Percentiles rank a stretch among this genome's conserved stretches.
Conservation (phyloP, 495 filamentous ascomycete genomes). For the Penicillium bialowiezense region DNA sequence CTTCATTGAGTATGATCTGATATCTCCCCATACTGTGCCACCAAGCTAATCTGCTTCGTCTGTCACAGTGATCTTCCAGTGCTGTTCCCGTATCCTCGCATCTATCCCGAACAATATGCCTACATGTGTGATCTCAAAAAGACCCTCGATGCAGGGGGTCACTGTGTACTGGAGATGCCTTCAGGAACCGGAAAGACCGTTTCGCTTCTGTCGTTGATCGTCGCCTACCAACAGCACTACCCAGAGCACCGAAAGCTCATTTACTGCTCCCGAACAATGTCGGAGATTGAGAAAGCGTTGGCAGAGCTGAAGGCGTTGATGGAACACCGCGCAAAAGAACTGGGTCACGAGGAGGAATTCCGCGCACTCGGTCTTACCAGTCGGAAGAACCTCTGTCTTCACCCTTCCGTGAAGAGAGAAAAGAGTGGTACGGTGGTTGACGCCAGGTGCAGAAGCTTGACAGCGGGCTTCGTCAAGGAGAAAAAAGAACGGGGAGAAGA, state of each 20-base stretch:
- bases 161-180: slow-evolving; percentile 99
- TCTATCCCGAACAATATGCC: slow-evolving; percentile 98
- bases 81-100: slow-evolving; percentile 94
- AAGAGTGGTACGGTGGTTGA: slow-evolving; percentile 94
- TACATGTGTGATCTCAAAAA: slow-evolving; percentile 99
- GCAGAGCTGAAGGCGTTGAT: slow-evolving; percentile 89
- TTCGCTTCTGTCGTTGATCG: slow-evolving; percentile 89
- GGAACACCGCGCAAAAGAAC: slow-evolving; percentile 84
- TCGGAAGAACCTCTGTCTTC: slow-evolving; percentile 95
- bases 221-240: slow-evolving; percentile 91
- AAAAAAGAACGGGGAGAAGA: slow-evolving; percentile 94
- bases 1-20: slow-evolving; percentile 71
- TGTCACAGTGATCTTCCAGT: slow-evolving; percentile 76
- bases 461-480: slow-evolving; percentile 94
- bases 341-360: slow-evolving; percentile 89
- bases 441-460: slow-evolving; percentile 90
- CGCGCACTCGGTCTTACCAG: slow-evolving; percentile 88
- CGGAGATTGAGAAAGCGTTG: slow-evolving; percentile 77
- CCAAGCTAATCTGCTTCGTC: slow-evolving; percentile 3
- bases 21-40: not conserved
- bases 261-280: slow-evolving; percentile 88
- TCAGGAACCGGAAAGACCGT: slow-evolving; percentile 99
- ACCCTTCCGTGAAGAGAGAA: slow-evolving; percentile 91
- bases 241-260: slow-evolving; percentile 92
- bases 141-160: slow-evolving; percentile 89